Percentiles rank a stretch among this genome's conserved stretches.
Conservation (phyloP, 208 protist genomes). For the Trichomonas gallinae region DNA sequence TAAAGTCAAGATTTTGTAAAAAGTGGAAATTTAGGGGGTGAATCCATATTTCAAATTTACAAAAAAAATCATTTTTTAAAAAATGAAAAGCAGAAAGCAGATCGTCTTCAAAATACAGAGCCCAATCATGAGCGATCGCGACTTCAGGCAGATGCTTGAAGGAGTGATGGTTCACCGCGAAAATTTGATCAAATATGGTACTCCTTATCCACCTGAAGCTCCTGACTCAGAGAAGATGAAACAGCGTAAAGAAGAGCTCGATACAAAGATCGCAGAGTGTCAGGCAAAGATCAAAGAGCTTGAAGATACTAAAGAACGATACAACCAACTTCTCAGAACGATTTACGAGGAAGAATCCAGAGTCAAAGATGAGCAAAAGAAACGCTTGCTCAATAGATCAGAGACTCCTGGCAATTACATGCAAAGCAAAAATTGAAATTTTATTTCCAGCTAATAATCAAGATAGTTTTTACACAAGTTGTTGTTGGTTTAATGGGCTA, state of each 20-base stretch:
- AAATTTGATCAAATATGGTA: not conserved
- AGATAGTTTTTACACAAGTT: no score
- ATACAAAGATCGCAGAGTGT: not conserved
- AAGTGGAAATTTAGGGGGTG: no score
- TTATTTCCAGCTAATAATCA: not conserved
- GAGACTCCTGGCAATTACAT: not conserved
- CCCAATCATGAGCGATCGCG: not conserved
- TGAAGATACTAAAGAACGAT: constrained; percentile 2
- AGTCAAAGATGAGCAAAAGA: not conserved
- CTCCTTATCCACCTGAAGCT: not conserved
- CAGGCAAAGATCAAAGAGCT: constrained; percentile 12
- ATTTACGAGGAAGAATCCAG: constrained; percentile 18
- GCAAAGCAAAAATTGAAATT: not conserved
- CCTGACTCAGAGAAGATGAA: not conserved
- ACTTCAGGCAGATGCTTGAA: constrained; percentile 17
- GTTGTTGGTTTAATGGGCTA: no score
- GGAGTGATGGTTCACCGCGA: not conserved
- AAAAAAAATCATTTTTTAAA: not conserved
- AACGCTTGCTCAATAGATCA: not conserved
- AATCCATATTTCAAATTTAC: no score
- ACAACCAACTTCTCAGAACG: not conserved
- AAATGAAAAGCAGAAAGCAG: constrained; percentile 14
- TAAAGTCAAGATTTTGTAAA: no score
- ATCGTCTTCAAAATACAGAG: not conserved
- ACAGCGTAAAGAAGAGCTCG: not conserved